Base-by-base conservation (phyloP, 2,329 filamentous ascomycete species). In the Aspergillus phoenicis region DNA sequence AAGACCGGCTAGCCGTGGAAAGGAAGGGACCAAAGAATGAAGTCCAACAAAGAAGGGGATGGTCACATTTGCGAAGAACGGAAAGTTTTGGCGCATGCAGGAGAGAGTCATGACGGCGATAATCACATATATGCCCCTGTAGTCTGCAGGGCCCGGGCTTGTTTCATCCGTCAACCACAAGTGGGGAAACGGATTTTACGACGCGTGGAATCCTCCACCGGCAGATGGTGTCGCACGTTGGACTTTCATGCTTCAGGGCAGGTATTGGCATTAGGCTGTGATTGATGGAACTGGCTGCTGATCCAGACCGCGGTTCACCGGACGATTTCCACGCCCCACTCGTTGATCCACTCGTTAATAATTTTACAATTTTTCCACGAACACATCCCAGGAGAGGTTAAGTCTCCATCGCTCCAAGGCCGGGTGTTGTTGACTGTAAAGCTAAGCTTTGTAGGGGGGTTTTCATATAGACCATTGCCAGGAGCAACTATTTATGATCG, bases 1-100 rank as follows among this genome's bases (percentile, higher is more conserved):
- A 59, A 61, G 60, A 55, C 59, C 56, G 17, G 49, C 24, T 52
- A 28, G 20, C 56, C 51, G 56, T 61, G 48, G 56, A 30, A 51
- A 53, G 55, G 24, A 11, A 59, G 41, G n/a, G 36, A 55, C 39
- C 13, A 20, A 47, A 8, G 33, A 22, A 20, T 5, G 33, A 36
- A 6, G 7, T 45, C 30, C 22, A 41, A 41, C 30, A 2, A 60
- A 60, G 52, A 36, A 20, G 39, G 33, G 22, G 20, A 28, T 10
- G 45, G 28, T 57, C 15, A 60, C 52, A 60, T 52, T 57, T 24
- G 58, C 13, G 26, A 41, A 0, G 20, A 20, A 2, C 2, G 20
- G 28, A 47, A 15, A 4, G 13, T 13, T 47, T 24, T 13, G 20
- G 7, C 17, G 15, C 36, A 45, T 20, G 39, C 33, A 41, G 38